Conservation (phyloP, 2,329 filamentous ascomycete genomes). For the Aspergillus vadensis region DNA sequence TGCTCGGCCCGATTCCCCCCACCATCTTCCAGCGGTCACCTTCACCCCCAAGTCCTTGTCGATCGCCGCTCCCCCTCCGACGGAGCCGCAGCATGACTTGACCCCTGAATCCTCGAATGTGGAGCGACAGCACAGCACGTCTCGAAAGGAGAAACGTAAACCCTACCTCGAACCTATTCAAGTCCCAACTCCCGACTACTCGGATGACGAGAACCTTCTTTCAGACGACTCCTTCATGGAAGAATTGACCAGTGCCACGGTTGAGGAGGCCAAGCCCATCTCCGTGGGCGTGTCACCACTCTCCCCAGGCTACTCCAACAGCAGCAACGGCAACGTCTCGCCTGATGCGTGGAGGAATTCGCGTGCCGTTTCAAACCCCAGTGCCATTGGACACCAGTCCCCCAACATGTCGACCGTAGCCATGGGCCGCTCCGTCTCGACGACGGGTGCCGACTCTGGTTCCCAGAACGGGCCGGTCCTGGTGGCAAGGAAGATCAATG, state of each 20-base stretch:
- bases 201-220: conserved; percentile 46
- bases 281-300: conserved; percentile 81
- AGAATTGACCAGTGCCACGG: conserved; percentile 76
- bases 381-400: conserved; percentile 28
- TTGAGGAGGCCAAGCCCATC: conserved; percentile 81
- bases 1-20: conserved; percentile 23
- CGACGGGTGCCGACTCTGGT: conserved; percentile 34
- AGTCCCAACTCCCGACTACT: conserved; percentile 41
- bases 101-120: conserved; percentile 25
- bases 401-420: conserved; percentile 35
- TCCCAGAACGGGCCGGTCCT: conserved; percentile 48
- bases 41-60: conserved; percentile 24
- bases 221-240: conserved; percentile 79
- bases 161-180: conserved; percentile 57
- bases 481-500: conserved; percentile 72
- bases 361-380: conserved; percentile 45
- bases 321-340: conserved; percentile 32
- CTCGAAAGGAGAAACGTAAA: conserved; percentile 37
- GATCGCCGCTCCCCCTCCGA: conserved; percentile 22
- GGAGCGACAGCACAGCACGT: conserved; percentile 23
- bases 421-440: conserved; percentile 43
- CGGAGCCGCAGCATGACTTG: conserved; percentile 25
- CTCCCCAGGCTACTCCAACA: conserved; percentile 60
- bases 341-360: conserved; percentile 40
- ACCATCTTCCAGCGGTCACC: conserved; percentile 18